phyloP scores from a whole-genome alignment of 1,284 basidiomycete species.

The Singerocomus inundabilis region DNA sequence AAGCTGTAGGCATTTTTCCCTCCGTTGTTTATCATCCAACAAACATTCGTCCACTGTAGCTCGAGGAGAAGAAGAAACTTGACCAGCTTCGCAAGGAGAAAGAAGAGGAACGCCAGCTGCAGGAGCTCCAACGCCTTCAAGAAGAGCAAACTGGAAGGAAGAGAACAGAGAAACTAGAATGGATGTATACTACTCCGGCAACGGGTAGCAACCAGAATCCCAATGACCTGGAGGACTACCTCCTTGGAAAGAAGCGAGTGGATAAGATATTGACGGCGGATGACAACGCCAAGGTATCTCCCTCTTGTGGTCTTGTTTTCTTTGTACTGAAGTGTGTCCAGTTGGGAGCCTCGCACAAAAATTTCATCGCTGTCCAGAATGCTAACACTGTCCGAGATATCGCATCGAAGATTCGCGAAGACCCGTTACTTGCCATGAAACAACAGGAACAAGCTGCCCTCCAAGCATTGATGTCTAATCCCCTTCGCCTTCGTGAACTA shows the following conservation, averaged over 20 bases:
- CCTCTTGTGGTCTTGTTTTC: not conserved
- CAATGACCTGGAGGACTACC: slow-evolving; percentile 93
- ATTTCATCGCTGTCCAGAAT: slow-evolving; percentile 90
- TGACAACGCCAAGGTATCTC: slow-evolving; percentile 77
- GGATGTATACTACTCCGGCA: slow-evolving; percentile 98
- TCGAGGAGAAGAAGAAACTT: slow-evolving; percentile 97
- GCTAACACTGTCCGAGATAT: slow-evolving; percentile 90
- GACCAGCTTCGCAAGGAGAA: slow-evolving; percentile 96
- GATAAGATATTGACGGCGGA: slow-evolving; percentile 93
- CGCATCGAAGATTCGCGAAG: slow-evolving; percentile 92
- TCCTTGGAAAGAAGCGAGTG: slow-evolving; percentile 97
- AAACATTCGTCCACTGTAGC: slow-evolving; percentile 42
- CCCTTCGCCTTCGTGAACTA: slow-evolving; percentile 82
- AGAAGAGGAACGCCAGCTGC: slow-evolving; percentile 94
- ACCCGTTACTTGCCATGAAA: slow-evolving; percentile 95
- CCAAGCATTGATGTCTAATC: slow-evolving; percentile 87
- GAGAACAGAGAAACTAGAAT: slow-evolving; percentile 90
- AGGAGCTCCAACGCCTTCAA: slow-evolving; percentile 92
- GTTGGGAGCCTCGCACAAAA: slow-evolving; percentile 85
- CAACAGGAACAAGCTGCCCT: slow-evolving; percentile 95
- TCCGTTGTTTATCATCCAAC: slow-evolving; percentile 1
- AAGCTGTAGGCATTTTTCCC: slow-evolving; percentile 63
- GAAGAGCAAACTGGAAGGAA: slow-evolving; percentile 95
- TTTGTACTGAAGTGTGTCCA: slow-evolving; percentile 29
- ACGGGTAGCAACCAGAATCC: slow-evolving; percentile 79